Evolutionary conservation across 164 flowering plant genomes (phyloP).

Genomic region (Liriodendron chinense): DNA sequence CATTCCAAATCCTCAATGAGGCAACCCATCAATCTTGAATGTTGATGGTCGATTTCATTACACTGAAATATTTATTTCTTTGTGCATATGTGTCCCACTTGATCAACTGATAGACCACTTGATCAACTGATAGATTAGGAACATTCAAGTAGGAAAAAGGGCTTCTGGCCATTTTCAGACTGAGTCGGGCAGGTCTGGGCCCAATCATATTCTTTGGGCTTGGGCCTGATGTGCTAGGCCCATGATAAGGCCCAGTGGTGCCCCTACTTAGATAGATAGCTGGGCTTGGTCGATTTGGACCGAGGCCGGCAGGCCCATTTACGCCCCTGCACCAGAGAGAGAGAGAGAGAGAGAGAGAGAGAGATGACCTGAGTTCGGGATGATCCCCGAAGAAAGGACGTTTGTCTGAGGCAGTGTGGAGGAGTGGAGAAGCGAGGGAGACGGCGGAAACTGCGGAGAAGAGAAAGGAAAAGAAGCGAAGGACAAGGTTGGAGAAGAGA

Average conservation of each 20-base stretch:
- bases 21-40: too few relatives aligned
- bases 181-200: background rate
- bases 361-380: slow-evolving; percentile 38
- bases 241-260: too few relatives aligned
- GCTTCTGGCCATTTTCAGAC: too few relatives aligned
- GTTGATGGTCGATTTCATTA: too few relatives aligned
- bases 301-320: too few relatives aligned
- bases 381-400: slow-evolving; percentile 21
- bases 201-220: too few relatives aligned
- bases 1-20: too few relatives aligned
- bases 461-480: slow-evolving; percentile 31
- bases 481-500: slow-evolving; percentile 24
- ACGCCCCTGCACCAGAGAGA: background rate
- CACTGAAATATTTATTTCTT: too few relatives aligned
- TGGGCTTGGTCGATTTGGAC: background rate
- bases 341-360: slow-evolving; percentile 1
- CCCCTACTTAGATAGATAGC: background rate
- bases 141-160: background rate
- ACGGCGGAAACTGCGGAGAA: slow-evolving; percentile 45
- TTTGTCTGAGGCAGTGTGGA: slow-evolving; percentile 2
- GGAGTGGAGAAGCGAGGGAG: slow-evolving; percentile 23
- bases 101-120: background rate
- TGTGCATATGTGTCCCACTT: background rate
- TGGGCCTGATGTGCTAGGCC: background rate
- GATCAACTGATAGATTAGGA: background rate